Evolutionary conservation across 83 land plant genomes (phyloP), one percentile per base, ranked within the genome.

Genomic region (Thuja plicata): DNA sequence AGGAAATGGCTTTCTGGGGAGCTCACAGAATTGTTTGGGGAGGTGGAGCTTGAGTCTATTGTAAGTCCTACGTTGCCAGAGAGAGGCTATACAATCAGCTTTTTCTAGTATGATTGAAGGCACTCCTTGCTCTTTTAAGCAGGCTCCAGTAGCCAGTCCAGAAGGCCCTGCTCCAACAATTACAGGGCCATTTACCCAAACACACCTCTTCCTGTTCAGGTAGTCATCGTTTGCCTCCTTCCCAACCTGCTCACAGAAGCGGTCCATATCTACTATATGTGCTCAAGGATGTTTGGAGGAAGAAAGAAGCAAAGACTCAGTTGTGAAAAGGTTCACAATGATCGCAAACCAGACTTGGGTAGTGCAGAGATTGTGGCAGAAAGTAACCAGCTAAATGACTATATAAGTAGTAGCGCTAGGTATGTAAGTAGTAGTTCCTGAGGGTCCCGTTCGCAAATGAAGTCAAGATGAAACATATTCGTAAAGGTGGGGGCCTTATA

Each of bases 121-220:
- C 16, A 95, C 93, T 27, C 95, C 94, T n/a, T 94, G 93, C 40
- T 93, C 90, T 74, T 85, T 88, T 3, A 96, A 93, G 88, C 97
- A 94, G 2, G 97, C 97, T 8, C 88, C 95, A 10, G 92, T 91
- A 43, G 97, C 97, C 34, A 95, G 89, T 3, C 97, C 97, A 2
- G 97, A 95, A 12, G 97, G 97, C 11, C 97, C 97, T 8, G 95
- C 97, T 5, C 97, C 97, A 16, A 95, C 94, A 10, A 95, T 94
- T 43, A 94, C 92, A 81, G 96, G 96, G 5, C 96, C 96, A 83
- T 93, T 95, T 5, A 95, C 94, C 94, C 92, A 91, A 60, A 94
- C 91, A 79, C 92, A 91, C 45, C 94, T 73, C 41, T 92, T 88
- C 13, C 78, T 57, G 50, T 90, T 84, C 88, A 87, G 34, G 19